Evolutionary conservation across 306 rosid species (phyloP).

Genomic region (Fragaria nilgerrensis): DNA sequence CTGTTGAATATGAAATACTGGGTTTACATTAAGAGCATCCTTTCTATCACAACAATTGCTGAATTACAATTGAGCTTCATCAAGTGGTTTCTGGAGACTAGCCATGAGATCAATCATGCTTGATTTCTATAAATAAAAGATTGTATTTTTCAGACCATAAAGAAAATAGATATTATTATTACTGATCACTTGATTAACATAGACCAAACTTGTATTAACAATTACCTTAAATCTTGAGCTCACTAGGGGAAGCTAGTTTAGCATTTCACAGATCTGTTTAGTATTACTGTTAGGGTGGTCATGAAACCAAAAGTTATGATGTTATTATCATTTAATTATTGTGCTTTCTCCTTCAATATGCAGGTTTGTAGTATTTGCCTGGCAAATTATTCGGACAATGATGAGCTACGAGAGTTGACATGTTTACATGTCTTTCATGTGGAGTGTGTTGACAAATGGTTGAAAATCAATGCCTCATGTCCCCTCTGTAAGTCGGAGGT

Average conservation of each 20-base stretch:
- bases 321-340: not conserved
- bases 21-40: not conserved
- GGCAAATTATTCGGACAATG: constrained; percentile 57
- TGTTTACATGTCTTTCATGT: constrained; percentile 69
- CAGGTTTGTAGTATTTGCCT: constrained; percentile 79
- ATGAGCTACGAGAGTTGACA: constrained; percentile 67
- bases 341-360: constrained; percentile 13
- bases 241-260: not conserved
- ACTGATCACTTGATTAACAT: not conserved
- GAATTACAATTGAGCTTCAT: not conserved
- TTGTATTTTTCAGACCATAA: not conserved
- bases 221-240: not conserved
- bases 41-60: not conserved
- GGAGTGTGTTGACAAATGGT: constrained; percentile 71
- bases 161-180: not conserved
- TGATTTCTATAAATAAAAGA: not conserved
- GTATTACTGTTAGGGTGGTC: not conserved
- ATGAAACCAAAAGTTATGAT: not conserved
- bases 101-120: not conserved
- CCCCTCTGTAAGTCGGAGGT: constrained; percentile 71
- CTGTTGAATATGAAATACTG: not conserved
- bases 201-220: not conserved
- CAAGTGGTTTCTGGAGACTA: not conserved
- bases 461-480: constrained; percentile 70
- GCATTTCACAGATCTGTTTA: not conserved